Evolutionary conservation across 73 alveolate genomes (phyloP).

Genomic region (Paramecium octaurelia): DNA sequence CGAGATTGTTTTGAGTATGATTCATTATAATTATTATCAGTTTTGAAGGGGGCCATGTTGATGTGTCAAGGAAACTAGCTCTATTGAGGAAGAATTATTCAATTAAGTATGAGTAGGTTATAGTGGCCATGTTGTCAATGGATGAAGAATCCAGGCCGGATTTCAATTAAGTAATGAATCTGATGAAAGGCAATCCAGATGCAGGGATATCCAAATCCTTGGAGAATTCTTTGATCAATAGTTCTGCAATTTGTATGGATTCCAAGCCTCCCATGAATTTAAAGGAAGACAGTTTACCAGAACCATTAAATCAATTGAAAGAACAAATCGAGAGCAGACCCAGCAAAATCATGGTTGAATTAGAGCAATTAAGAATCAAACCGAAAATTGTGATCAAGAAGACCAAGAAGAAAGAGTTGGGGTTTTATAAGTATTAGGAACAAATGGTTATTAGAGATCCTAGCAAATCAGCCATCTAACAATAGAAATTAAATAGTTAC

Average conservation of each 20-base stretch:
- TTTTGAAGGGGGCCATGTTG: neutral
- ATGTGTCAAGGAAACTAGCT: neutral
- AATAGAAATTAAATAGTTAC: neutral
- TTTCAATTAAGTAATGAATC: neutral
- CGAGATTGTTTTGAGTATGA: slow-evolving; percentile 30
- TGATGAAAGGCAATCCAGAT: neutral
- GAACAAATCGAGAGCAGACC: neutral
- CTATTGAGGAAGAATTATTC: neutral
- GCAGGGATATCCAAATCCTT: neutral
- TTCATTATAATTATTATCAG: neutral
- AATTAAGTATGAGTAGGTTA: neutral
- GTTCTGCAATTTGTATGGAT: neutral
- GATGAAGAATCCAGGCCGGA: slow-evolving; percentile 39
- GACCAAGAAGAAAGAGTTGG: neutral
- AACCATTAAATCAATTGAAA: neutral
- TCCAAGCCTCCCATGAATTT: neutral
- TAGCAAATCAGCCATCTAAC: neutral
- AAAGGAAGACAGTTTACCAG: neutral
- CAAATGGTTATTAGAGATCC: neutral
- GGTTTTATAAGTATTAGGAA: neutral
- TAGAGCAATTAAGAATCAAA: neutral
- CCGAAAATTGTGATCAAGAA: neutral
- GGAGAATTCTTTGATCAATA: neutral
- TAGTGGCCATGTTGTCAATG: neutral
- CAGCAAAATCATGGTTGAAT: neutral